A percentile compares a stretch with the other conserved stretches of the same genome.
phyloP scores from a whole-genome alignment of 2,329 filamentous ascomycete genomes.

The Huntiella omanensis region DNA sequence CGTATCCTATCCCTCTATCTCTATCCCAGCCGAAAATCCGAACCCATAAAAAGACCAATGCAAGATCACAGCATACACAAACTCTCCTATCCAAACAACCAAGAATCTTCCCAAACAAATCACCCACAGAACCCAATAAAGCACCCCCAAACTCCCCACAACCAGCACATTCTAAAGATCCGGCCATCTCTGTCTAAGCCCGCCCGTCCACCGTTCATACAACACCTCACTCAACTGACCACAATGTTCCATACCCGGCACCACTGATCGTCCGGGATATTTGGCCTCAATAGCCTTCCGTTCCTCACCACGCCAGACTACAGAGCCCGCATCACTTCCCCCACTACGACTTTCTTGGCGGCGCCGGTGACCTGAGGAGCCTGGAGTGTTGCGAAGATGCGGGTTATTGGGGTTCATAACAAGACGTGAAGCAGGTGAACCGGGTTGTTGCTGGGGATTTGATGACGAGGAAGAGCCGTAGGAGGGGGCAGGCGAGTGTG shows the following conservation, averaged over 20 bases:
- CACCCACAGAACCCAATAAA: no score
- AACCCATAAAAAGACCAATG: no score
- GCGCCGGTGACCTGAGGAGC: conserved; percentile 39
- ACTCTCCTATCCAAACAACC: no score
- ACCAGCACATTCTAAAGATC: conserved; percentile 17
- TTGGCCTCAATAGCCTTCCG: conserved; percentile 26
- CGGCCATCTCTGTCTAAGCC: conserved; percentile 54
- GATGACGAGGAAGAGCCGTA: not conserved
- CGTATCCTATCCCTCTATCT: no score
- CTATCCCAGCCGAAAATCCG: no score
- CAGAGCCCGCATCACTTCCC: conserved; percentile 22
- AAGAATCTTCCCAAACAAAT: no score
- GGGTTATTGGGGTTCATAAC: conserved; percentile 67
- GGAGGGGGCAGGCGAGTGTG: conserved; percentile 1
- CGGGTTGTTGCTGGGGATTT: conserved; percentile 19
- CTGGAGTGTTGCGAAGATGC: conserved; percentile 39
- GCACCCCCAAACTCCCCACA: not conserved
- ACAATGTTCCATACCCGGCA: conserved; percentile 75
- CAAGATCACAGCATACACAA: no score
- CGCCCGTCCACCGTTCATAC: conserved; percentile 78
- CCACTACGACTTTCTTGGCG: conserved; percentile 31
- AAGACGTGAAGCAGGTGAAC: conserved; percentile 34
- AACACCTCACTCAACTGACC: conserved; percentile 78
- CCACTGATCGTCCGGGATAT: conserved; percentile 34
- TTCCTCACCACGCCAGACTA: conserved; percentile 6